Conservation (phyloP, 371 early-diverging fungal genomes). For the Rhizomucor pusillus region DNA sequence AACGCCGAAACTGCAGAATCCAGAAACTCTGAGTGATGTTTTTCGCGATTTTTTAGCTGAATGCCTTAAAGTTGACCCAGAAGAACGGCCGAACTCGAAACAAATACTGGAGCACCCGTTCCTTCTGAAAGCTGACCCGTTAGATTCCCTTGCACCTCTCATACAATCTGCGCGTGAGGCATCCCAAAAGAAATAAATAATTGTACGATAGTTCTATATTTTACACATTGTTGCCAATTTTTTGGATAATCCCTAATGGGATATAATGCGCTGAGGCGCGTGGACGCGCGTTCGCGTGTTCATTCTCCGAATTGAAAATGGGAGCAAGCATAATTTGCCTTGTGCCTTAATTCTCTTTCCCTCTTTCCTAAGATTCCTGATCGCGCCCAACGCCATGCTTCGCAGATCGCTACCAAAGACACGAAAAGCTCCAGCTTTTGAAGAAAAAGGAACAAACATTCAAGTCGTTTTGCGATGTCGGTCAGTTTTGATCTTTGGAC, state of each 20-base stretch:
- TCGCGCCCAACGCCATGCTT: too few species aligned
- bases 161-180: slow-evolving; percentile 82
- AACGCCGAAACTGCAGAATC: slow-evolving; percentile 88
- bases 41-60: slow-evolving; percentile 82
- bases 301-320: too few species aligned
- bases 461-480: slow-evolving; percentile 70
- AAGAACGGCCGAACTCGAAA: slow-evolving; percentile 74
- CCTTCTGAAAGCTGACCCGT: slow-evolving; percentile 80
- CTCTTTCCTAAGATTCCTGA: too few species aligned
- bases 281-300: too few species aligned
- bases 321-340: too few species aligned
- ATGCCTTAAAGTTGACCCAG: slow-evolving; percentile 82
- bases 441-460: slow-evolving; percentile 51
- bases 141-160: slow-evolving; percentile 79
- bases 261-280: too few species aligned
- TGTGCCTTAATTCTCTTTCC: too few species aligned
- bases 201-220: too few species aligned
- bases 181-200: not conserved
- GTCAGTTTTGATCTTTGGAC: slow-evolving; percentile 25
- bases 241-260: too few species aligned
- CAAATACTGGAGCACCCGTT: slow-evolving; percentile 87
- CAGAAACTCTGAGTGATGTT: slow-evolving; percentile 69
- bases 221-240: too few species aligned
- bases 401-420: not conserved
- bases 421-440: not conserved